Base-by-base conservation (phyloP, 331 rosid genomes). In the Prunus yedoensis region DNA sequence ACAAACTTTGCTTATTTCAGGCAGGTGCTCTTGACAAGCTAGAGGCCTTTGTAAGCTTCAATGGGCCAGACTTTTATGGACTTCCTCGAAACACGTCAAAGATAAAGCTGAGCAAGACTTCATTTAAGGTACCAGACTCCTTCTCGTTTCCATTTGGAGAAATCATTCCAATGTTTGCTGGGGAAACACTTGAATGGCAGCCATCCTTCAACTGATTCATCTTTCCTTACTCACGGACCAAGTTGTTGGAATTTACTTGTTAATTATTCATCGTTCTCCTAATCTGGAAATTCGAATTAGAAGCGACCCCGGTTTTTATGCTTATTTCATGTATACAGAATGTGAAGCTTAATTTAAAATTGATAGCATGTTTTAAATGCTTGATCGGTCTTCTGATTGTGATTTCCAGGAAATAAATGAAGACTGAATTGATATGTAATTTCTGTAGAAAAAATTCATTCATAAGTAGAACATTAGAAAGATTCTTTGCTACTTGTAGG, bases 41-140 rank as follows among this genome's bases (percentile, higher is more conserved):
- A 77, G 98, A 94, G 81, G 93, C 97, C 46, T 91, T 94, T 82
- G 81, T 96, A 73, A 91, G 98, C 83, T 94, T 94, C 46, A 94
- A 91, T 80, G 98, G 97, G 66, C 95, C 98, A 14, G 98, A 94
- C 80, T 93, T 93, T 82, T 93, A 93, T 77, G 91, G 97, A 45
- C 90, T 94, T 68, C 96, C 98, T 17, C 79, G 97, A 81, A 94
- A 90, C 87, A 79, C 83, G 49, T 81, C 83, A 18, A 91, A 89
- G 83, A 86, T 90, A 66, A 90, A 70, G 73, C 73, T 94, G 85
- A 83, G 75, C 76, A 89, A 85, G 82, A 83, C 83, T 71, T 88
- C 88, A 72, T 91, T 96, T 91, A 87, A 52, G 84, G 98, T 94
- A 71, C 98, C 97, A 0, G 86, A 91, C 23, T 69, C 46, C 14